phyloP scores from a whole-genome alignment of 208 protist species.

The Trypanosomatidae sp. region DNA sequence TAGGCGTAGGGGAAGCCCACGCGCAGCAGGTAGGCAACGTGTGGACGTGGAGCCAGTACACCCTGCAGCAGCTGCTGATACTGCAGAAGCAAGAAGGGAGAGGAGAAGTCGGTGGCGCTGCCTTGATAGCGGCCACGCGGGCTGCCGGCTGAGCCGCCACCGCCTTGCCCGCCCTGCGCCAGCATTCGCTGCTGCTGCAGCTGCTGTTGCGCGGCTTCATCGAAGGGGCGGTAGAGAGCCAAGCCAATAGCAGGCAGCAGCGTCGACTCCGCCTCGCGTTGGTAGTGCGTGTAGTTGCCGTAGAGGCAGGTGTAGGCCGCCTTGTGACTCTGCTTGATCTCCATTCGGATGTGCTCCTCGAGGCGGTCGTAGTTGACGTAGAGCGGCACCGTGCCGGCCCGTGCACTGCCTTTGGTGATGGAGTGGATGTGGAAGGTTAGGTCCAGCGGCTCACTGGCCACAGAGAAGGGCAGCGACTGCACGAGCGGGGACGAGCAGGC shows the following conservation, averaged over 20 bases:
- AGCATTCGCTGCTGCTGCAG: slow-evolving; percentile 15
- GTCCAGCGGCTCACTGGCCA: slow-evolving; percentile 36
- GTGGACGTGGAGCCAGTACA: slow-evolving; percentile 19
- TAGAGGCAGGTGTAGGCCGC: slow-evolving; percentile 47
- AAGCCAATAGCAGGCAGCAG: slow-evolving; percentile 33
- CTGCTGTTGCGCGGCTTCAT: slow-evolving; percentile 26
- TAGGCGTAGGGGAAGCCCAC: slow-evolving; percentile 35
- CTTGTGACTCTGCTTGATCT: slow-evolving; percentile 53
- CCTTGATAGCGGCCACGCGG: neutral
- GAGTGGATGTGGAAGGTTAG: slow-evolving; percentile 45
- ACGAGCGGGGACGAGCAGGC: neutral
- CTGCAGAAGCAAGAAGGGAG: slow-evolving; percentile 30
- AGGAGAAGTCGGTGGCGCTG: no score
- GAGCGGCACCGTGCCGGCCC: slow-evolving; percentile 31
- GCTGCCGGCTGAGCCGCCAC: neutral
- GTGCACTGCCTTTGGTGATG: slow-evolving; percentile 28
- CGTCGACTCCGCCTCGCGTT: slow-evolving; percentile 27
- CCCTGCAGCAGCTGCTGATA: slow-evolving; percentile 42
- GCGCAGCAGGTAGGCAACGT: slow-evolving; percentile 31
- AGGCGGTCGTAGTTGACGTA: slow-evolving; percentile 40
- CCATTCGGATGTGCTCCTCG: slow-evolving; percentile 42
- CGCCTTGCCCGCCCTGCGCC: slow-evolving; percentile 1
- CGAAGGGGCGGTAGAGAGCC: slow-evolving; percentile 49
- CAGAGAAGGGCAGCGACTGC: slow-evolving; percentile 17
- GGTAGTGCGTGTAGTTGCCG: slow-evolving; percentile 42